Evolutionary conservation across 2,329 filamentous ascomycete species (phyloP).

Genomic region (Arthroderma sp.): DNA sequence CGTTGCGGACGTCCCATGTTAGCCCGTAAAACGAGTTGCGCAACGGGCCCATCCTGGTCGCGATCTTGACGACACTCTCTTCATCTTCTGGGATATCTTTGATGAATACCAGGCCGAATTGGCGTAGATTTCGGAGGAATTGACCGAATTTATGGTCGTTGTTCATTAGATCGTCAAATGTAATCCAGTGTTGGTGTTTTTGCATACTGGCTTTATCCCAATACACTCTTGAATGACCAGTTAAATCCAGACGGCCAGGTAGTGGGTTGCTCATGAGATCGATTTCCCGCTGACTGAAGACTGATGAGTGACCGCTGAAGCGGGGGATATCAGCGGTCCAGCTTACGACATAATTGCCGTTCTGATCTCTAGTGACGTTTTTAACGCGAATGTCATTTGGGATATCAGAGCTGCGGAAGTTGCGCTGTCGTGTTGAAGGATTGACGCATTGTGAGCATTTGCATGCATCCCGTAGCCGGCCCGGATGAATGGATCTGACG

Average conservation of each 20-base stretch:
- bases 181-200: constrained; percentile 39
- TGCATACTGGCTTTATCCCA: constrained; percentile 26
- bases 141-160: constrained; percentile 44
- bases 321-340: constrained; percentile 47
- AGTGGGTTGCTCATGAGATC: background rate
- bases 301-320: constrained; percentile 15
- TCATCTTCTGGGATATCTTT: constrained; percentile 57
- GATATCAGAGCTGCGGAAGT: constrained; percentile 53
- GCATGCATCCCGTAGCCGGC: constrained; percentile 42
- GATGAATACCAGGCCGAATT: constrained; percentile 64
- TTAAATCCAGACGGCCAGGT: background rate
- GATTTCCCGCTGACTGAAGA: background rate
- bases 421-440: constrained; percentile 47
- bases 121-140: constrained; percentile 49
- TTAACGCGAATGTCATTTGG: constrained; percentile 33
- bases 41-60: constrained; percentile 59
- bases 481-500: background rate
- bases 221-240: background rate
- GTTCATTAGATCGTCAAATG: constrained; percentile 59
- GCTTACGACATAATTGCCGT: constrained; percentile 30
- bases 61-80: constrained; percentile 53
- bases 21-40: constrained; percentile 82
- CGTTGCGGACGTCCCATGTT: constrained; percentile 78
- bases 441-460: constrained; percentile 42
- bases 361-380: constrained; percentile 22